These are phyloP conservation scores for Cyberlindnera japonica DNA, from an alignment of 805 yeast genomes.

Conservation along the genomic window DNA sequence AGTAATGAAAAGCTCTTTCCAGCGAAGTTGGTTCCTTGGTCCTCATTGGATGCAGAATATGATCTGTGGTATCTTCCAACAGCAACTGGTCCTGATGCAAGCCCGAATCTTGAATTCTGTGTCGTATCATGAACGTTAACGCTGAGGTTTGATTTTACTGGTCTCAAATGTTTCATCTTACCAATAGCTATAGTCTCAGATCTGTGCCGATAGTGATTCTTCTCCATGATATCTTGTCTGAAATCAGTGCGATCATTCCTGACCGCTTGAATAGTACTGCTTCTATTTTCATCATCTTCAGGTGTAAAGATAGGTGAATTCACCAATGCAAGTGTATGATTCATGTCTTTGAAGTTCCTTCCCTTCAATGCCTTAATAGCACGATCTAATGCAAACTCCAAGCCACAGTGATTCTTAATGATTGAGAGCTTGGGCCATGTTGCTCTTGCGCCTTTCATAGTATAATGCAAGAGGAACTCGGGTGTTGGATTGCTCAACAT, in stretches of 20 bases:
- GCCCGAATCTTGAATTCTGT: constrained; percentile 1
- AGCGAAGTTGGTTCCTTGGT: constrained; percentile 9
- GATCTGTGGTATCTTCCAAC: constrained; percentile 20
- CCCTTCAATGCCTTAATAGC: constrained; percentile 70
- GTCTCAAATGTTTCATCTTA: constrained; percentile 16
- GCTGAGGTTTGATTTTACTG: constrained; percentile 19
- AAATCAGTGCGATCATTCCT: background rate
- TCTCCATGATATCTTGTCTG: constrained; percentile 1
- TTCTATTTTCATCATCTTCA: background rate
- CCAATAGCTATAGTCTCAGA: constrained; percentile 24
- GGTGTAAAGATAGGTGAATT: constrained; percentile 20
- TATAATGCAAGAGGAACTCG: constrained; percentile 64
- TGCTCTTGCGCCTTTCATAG: constrained; percentile 81
- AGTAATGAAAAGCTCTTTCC: constrained; percentile 15
- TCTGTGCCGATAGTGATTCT: constrained; percentile 24
- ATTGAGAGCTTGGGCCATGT: constrained; percentile 91
- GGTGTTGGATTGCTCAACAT: constrained; percentile 80
- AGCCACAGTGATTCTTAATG: constrained; percentile 83
- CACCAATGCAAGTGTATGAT: constrained; percentile 20
- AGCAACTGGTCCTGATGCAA: constrained; percentile 1
- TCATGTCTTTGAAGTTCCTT: constrained; percentile 44
- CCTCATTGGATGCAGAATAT: constrained; percentile 22
- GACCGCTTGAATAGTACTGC: background rate
- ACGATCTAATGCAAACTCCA: constrained; percentile 81
- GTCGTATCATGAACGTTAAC: constrained; percentile 2